These are phyloP conservation scores for Pichia scutulata DNA, from an alignment of 805 yeast genomes.

Conservation along the genomic window DNA sequence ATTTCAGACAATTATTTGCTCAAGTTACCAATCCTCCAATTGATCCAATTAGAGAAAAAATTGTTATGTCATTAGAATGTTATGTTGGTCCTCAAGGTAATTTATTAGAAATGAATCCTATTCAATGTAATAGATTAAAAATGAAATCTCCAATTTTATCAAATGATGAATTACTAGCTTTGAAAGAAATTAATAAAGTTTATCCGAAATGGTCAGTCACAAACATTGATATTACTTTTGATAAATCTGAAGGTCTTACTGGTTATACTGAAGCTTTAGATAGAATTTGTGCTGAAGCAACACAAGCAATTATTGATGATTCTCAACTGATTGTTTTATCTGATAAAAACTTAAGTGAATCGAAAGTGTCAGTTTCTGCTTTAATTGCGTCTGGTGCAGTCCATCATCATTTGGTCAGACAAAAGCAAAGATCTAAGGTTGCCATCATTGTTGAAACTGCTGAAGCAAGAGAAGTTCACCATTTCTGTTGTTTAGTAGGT, in stretches of 20 bases:
- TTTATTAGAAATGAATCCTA: constrained; percentile 82
- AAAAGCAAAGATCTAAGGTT: constrained; percentile 92
- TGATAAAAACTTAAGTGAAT: constrained; percentile 54
- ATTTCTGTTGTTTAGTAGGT: constrained; percentile 87
- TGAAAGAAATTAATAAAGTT: constrained; percentile 61
- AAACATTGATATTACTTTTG: constrained; percentile 82
- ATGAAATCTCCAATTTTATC: constrained; percentile 78
- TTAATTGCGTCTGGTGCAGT: constrained; percentile 94
- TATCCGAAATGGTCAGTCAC: constrained; percentile 84
- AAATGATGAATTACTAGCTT: constrained; percentile 64
- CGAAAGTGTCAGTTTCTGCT: constrained; percentile 75
- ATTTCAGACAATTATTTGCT: constrained; percentile 93
- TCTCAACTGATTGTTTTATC: constrained; percentile 69
- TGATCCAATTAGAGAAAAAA: constrained; percentile 93
- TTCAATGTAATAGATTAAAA: constrained; percentile 83
- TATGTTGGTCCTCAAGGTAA: constrained; percentile 98
- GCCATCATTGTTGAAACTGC: constrained; percentile 90
- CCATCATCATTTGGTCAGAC: constrained; percentile 92
- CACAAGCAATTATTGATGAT: constrained; percentile 70
- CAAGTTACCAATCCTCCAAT: constrained; percentile 99
- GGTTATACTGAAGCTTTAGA: constrained; percentile 85
- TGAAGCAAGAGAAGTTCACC: constrained; percentile 97
- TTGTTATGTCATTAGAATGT: constrained; percentile 96
- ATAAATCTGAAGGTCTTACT: constrained; percentile 69
- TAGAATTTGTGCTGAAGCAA: constrained; percentile 79